Evolutionary conservation across 352 stramenopile genomes (phyloP).

Genomic region (Plasmopara viticola): DNA sequence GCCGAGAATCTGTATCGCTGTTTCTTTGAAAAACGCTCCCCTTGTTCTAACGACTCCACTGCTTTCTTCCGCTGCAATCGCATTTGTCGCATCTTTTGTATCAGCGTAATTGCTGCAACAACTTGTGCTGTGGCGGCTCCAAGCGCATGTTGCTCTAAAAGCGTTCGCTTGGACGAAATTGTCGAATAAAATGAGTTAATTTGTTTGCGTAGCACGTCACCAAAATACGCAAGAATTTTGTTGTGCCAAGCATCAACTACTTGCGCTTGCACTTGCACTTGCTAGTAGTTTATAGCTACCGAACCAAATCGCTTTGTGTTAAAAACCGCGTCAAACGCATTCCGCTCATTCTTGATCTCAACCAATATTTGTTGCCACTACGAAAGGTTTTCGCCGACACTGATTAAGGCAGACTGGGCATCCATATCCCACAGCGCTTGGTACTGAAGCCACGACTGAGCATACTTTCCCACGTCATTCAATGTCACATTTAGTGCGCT

Average conservation of each 20-base stretch:
- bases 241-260: slow-evolving; percentile 99
- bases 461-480: slow-evolving; percentile 88
- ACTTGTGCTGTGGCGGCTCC: slow-evolving; percentile 95
- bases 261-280: slow-evolving; percentile 91
- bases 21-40: slow-evolving; percentile 93
- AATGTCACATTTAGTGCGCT: slow-evolving; percentile 67
- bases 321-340: slow-evolving; percentile 91
- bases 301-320: slow-evolving; percentile 87
- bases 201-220: slow-evolving; percentile 88
- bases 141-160: slow-evolving; percentile 93
- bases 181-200: slow-evolving; percentile 88
- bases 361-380: slow-evolving; percentile 97
- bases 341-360: slow-evolving; percentile 93
- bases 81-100: slow-evolving; percentile 83
- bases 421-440: slow-evolving; percentile 99
- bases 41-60: slow-evolving; percentile 90
- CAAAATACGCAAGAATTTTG: slow-evolving; percentile 95
- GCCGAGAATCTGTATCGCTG: slow-evolving; percentile 93
- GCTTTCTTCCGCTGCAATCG: slow-evolving; percentile 58
- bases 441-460: slow-evolving; percentile 96
- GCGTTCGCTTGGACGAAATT: slow-evolving; percentile 74
- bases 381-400: slow-evolving; percentile 91
- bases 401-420: slow-evolving; percentile 89
- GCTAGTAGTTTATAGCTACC: slow-evolving; percentile 87
- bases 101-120: slow-evolving; percentile 88